These are phyloP conservation scores for Eucalyptus erythrocorys DNA, from an alignment of 345 rosid species.

Conservation along the genomic window DNA sequence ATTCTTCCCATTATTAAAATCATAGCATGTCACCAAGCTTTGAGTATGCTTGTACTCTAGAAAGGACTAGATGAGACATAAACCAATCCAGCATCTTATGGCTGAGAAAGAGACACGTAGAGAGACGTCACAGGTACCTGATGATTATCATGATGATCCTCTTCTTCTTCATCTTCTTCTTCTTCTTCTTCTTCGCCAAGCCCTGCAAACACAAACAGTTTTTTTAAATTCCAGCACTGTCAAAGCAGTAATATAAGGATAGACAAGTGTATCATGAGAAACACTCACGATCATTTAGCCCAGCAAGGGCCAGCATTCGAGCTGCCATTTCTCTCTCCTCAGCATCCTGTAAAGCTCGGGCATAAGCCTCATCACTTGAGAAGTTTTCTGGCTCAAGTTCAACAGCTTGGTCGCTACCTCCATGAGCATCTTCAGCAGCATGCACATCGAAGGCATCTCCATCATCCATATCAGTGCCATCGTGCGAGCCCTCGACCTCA, in stretches of 20 bases:
- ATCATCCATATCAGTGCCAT: conserved; percentile 27
- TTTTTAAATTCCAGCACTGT: not conserved
- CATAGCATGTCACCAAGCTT: not conserved
- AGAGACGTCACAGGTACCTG: conserved; percentile 30
- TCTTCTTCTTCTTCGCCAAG: conserved; percentile 43
- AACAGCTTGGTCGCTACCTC: conserved; percentile 12
- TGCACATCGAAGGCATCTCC: conserved; percentile 54
- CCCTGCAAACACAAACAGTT: conserved; percentile 26
- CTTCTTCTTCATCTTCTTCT: conserved; percentile 17
- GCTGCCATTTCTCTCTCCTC: conserved; percentile 86
- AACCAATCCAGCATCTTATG: not conserved
- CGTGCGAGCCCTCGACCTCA: conserved; percentile 7
- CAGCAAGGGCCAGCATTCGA: conserved; percentile 66
- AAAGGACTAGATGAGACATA: not conserved
- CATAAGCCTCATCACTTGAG: conserved; percentile 83
- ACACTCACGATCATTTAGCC: conserved; percentile 47
- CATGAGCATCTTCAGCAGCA: conserved; percentile 27
- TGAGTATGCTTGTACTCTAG: not conserved
- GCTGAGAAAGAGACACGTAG: not conserved
- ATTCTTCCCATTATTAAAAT: not conserved
- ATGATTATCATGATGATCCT: conserved; percentile 39
- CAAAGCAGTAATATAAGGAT: not conserved
- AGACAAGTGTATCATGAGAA: not conserved
- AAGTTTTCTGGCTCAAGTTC: conserved; percentile 39
- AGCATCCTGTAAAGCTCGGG: conserved; percentile 88